phyloP scores from a whole-genome alignment of 371 early-diverging fungal species.

The Lichtheimia hyalospora region DNA sequence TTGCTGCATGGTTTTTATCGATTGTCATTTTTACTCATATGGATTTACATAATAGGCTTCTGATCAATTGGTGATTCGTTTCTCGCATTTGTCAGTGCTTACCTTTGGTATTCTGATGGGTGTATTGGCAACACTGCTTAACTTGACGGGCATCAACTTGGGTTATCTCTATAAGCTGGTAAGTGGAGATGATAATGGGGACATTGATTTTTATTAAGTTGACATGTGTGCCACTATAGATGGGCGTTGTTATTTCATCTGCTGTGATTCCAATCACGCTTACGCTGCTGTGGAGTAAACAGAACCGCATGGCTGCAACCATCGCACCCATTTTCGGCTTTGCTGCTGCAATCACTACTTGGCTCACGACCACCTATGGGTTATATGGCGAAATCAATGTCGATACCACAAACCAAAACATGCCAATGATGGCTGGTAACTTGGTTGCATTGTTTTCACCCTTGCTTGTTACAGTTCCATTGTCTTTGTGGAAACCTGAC shows the following conservation, averaged over 20 bases:
- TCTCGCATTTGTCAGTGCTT: constrained; percentile 58
- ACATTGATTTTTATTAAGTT: not conserved
- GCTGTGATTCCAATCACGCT: constrained; percentile 67
- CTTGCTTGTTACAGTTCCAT: constrained; percentile 15
- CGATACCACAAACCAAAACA: constrained; percentile 56
- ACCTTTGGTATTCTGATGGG: constrained; percentile 71
- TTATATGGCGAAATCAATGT: constrained; percentile 59
- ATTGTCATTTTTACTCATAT: too few relatives aligned
- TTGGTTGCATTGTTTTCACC: constrained; percentile 43
- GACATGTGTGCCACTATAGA: constrained; percentile 24
- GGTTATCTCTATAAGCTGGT: constrained; percentile 62
- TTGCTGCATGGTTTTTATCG: not conserved
- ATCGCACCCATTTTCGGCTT: constrained; percentile 57
- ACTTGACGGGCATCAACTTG: constrained; percentile 61
- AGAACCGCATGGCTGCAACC: constrained; percentile 54
- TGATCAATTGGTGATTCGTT: constrained; percentile 54
- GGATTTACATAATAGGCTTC: constrained; percentile 46
- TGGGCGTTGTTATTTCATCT: constrained; percentile 68
- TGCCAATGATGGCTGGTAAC: constrained; percentile 75
- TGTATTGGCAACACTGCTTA: constrained; percentile 57
- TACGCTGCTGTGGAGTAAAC: constrained; percentile 67
- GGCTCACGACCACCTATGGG: constrained; percentile 58
- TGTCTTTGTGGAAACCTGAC: constrained; percentile 54
- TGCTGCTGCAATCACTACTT: constrained; percentile 52
- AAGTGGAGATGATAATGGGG: not conserved